Percentiles rank a stretch among this genome's conserved stretches.
Evolutionary conservation across 768 basidiomycete species (phyloP).

Genomic region (Leccinellum albellum): DNA sequence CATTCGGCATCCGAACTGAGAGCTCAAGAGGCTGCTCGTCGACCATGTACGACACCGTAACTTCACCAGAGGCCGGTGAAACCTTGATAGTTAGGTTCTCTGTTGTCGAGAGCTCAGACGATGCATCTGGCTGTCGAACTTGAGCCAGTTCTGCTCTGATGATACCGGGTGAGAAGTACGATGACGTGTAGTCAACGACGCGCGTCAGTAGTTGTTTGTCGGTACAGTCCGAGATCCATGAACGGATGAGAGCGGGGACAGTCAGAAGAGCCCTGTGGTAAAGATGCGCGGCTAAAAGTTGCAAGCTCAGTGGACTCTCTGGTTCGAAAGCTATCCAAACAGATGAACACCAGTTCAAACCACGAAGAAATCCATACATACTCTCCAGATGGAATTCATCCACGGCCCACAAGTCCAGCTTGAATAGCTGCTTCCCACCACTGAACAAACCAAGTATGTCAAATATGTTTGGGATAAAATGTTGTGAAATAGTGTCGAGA

Average conservation of each 20-base stretch:
- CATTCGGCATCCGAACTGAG: constrained; percentile 75
- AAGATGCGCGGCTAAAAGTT: constrained; percentile 77
- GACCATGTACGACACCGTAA: constrained; percentile 77
- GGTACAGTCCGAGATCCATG: constrained; percentile 83
- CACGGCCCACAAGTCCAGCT: constrained; percentile 80
- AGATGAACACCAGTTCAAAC: not conserved
- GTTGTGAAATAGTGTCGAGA: constrained; percentile 54
- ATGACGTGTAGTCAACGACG: constrained; percentile 74
- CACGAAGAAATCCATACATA: constrained; percentile 33
- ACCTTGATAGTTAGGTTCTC: constrained; percentile 83
- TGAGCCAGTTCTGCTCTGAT: constrained; percentile 78
- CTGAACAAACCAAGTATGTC: constrained; percentile 63
- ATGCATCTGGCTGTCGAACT: constrained; percentile 52
- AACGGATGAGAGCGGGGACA: constrained; percentile 80
- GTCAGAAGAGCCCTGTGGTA: constrained; percentile 84
- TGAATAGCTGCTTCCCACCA: constrained; percentile 63
- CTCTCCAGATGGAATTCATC: constrained; percentile 79
- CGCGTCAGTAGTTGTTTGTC: constrained; percentile 82
- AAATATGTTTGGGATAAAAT: constrained; percentile 73
- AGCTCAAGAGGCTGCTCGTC: constrained; percentile 95
- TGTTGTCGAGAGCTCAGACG: constrained; percentile 54
- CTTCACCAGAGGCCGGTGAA: constrained; percentile 67
- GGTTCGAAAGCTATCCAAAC: constrained; percentile 52
- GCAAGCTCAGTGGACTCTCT: constrained; percentile 47
- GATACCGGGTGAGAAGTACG: constrained; percentile 86